Evolutionary conservation across 2,329 filamentous ascomycete genomes (phyloP), one percentile per base, ranked within the genome.

Genomic region (Phyllosticta citribraziliensis): DNA sequence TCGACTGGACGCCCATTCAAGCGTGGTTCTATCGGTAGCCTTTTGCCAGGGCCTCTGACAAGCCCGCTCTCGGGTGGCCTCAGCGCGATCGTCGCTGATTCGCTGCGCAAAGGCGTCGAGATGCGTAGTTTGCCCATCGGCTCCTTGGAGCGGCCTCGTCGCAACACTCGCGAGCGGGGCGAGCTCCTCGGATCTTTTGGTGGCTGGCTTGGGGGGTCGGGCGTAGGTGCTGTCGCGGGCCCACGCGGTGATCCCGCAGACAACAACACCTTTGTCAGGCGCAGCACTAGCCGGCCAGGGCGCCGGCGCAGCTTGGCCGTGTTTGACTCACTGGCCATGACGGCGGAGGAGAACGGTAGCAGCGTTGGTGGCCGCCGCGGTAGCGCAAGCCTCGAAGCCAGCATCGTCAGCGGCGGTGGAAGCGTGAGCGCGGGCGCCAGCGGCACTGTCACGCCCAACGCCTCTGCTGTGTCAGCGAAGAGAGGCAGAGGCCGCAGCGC

Each of bases 61-160:
- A 81, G 81, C 30, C 84, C 86, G 0, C 75, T 88, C 1, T 84
- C 81, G 2, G 81, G 79, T 1, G 81, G 81, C 0, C 75, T 88
- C 17, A 83, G 79, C 68, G 85, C 82, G 1, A 81, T 88, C 55
- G 83, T 88, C 5, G 85, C 84, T 9, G 85, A 88, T 64, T 80
- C 84, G 22, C 75, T 87, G 25, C 79, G 84, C n/a, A 80, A 82
- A 17, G 81, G 82, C 14, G 76, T 61, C 20, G 59, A 61, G 27
- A 54, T 61, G 58, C 35, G 58, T 14, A 56, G 53, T 17, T 40
- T 56, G 19, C 8, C 57, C 14, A 27, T 52, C 52, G 20, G 30
- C 3, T 19, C 27, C 25, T 9, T 33, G 22, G 53, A 27, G n/a
- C 19, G 47, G 12, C 58, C 53, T 14, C 40, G 58, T 5, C 24